Base-by-base conservation (phyloP, 495 filamentous ascomycete genomes). In the Penicillium turbatum region DNA sequence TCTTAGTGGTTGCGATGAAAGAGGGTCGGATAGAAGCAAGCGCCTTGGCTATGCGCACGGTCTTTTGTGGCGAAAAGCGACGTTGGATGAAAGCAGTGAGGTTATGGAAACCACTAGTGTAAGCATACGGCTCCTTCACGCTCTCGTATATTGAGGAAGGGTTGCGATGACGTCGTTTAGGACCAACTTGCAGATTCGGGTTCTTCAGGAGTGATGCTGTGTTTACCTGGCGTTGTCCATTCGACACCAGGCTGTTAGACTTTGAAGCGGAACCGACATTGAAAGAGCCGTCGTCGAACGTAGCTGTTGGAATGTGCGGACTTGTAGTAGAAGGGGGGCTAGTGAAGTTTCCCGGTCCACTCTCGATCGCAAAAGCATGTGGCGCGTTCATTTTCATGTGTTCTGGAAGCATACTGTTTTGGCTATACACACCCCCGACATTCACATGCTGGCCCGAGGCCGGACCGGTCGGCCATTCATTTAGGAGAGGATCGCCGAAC, bases 21-120 rank as follows among this genome's bases (percentile, higher is more conserved):
- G 90, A 89, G 5, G 93, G 93, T 16, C 93, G 87, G 57, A 96
- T 95, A 37, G 85, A 87, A 8, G 90, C 86, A 53, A 98, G 81
- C 10, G 91, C 84, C 70, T 90, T 88, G 51, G 89, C 90, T 54
- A 97, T 92, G 38, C 85, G 84, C 41, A 89, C 63, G 3, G 83
- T 83, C 61, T 88, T 86, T 32, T 81, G 79, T 6, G 76, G 76
- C 5, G 74, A 61, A 64, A 95, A 95, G 9, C 92, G 86, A 19
- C 81, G 81, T 64, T 88, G 83, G 11, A 97, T 78, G 56, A 89
- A 84, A n/a, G 81, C 81, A 48, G 87, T 91, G 40, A 98, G 79
- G 53, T 83, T 86, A 73, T 98, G 93, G 71, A 96, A 97, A 37
- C 89, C 88, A 48, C 77, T 82, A 2, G 89, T 89, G 63, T 98